A percentile compares a stretch with the other conserved stretches of the same genome.
Evolutionary conservation across 176 grass and related monocot genomes (phyloP).

Genomic region (Oryza coarctata): DNA sequence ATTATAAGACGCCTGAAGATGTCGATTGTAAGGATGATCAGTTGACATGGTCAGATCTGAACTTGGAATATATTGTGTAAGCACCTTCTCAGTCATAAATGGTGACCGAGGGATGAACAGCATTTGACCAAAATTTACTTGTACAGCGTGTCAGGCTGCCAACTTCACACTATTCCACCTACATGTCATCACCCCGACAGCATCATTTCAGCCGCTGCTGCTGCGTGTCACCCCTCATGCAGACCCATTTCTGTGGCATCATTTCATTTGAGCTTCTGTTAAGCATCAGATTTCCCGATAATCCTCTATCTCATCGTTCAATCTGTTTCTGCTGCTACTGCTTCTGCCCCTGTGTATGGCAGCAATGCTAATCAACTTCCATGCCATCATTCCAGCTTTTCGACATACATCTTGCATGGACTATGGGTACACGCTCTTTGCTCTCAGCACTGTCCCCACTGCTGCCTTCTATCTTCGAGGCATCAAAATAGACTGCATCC

Average conservation of each 20-base stretch:
- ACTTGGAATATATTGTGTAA: slow-evolving; percentile 13
- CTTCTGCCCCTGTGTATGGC: slow-evolving; percentile 2
- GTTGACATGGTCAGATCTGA: background rate
- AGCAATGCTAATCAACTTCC: slow-evolving; percentile 43
- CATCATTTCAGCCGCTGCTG: background rate
- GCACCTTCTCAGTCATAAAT: background rate
- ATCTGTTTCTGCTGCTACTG: slow-evolving; percentile 13
- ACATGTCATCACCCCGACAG: slow-evolving; percentile 2
- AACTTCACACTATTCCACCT: background rate
- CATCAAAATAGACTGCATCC: slow-evolving; percentile 63
- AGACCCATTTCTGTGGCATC: background rate
- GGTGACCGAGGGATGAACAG: background rate
- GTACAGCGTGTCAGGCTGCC: background rate
- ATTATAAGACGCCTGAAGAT: background rate
- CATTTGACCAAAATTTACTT: background rate
- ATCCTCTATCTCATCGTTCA: slow-evolving; percentile 4
- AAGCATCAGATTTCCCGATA: background rate
- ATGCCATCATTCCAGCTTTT: slow-evolving; percentile 29
- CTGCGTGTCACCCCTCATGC: background rate
- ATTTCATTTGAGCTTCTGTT: background rate
- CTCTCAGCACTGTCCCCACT: background rate
- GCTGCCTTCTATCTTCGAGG: slow-evolving; percentile 30
- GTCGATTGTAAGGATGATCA: background rate
- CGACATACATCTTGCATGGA: slow-evolving; percentile 51
- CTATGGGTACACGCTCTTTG: slow-evolving; percentile 28